Conservation (phyloP, 176 grass and related monocot species). For the Oryza meridionalis region DNA sequence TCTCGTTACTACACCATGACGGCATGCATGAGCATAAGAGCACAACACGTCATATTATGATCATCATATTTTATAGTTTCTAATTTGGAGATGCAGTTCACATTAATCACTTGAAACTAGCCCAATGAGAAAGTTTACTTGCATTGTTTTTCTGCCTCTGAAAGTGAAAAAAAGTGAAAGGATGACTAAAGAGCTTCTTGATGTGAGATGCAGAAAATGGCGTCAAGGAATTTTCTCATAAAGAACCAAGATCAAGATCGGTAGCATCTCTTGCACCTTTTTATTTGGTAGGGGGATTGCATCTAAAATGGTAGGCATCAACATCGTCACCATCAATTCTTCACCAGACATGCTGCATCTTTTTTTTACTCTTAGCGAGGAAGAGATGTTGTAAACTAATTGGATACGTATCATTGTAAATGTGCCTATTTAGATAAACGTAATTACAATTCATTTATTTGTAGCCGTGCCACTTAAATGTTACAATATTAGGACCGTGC, state of each 20-base stretch:
- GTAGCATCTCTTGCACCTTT: neutral
- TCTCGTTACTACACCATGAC: neutral
- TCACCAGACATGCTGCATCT: neutral
- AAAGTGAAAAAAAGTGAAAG: neutral
- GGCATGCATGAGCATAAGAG: neutral
- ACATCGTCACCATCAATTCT: neutral
- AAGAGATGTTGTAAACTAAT: too few species aligned
- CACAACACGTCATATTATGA: neutral
- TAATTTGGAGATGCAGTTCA: neutral
- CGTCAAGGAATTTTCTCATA: neutral
- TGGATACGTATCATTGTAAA: too few species aligned
- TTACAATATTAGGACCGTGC: too few species aligned
- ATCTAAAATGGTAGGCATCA: neutral
- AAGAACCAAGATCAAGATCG: neutral
- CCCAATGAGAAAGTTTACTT: neutral
- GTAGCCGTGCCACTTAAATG: too few species aligned
- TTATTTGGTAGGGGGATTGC: neutral
- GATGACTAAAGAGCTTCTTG: neutral
- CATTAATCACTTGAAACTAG: neutral
- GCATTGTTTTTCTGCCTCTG: neutral
- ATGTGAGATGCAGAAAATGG: conserved; percentile 14
- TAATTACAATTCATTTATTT: too few species aligned
- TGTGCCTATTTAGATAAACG: too few species aligned
- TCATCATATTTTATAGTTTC: neutral
- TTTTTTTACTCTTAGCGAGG: too few species aligned